A percentile compares a stretch with the other conserved stretches of the same genome.
Evolutionary conservation across 768 basidiomycete genomes (phyloP).

Genomic region (Rhizopogon roseolus): DNA sequence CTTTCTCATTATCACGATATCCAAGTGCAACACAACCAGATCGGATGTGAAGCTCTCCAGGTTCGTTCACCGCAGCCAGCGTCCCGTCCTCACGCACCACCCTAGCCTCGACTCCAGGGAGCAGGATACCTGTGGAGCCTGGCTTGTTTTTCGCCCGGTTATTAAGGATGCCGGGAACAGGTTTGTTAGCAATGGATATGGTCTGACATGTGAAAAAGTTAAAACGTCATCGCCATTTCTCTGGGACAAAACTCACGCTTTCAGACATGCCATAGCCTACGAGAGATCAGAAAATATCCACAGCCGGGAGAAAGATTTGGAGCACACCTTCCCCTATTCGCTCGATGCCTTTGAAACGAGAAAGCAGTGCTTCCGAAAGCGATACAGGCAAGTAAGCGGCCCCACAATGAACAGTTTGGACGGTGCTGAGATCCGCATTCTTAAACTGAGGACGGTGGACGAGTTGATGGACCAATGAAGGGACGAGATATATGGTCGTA

Average conservation of each 20-base stretch:
- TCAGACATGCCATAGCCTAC: slow-evolving; percentile 74
- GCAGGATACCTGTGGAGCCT: slow-evolving; percentile 52
- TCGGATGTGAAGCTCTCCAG: slow-evolving; percentile 62
- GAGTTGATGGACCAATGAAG: slow-evolving; percentile 62
- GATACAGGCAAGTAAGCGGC: slow-evolving; percentile 66
- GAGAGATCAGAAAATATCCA: slow-evolving; percentile 1
- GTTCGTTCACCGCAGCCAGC: slow-evolving; percentile 49
- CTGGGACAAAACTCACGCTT: slow-evolving; percentile 35
- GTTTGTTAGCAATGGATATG: slow-evolving; percentile 41
- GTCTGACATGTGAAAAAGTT: slow-evolving; percentile 37
- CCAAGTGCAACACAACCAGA: slow-evolving; percentile 56
- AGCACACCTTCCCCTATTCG: slow-evolving; percentile 42
- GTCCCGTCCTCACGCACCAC: slow-evolving; percentile 54
- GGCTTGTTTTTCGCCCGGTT: slow-evolving; percentile 35
- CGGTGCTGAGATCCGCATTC: slow-evolving; percentile 48
- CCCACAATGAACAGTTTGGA: slow-evolving; percentile 43
- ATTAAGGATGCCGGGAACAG: slow-evolving; percentile 39
- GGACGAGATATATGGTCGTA: slow-evolving; percentile 46
- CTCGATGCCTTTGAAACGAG: slow-evolving; percentile 29
- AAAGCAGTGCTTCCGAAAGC: slow-evolving; percentile 38
- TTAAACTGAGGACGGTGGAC: slow-evolving; percentile 45
- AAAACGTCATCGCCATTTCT: neutral
- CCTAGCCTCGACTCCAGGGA: slow-evolving; percentile 63
- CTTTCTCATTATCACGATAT: slow-evolving; percentile 69
- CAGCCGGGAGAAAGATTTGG: neutral